Evolutionary conservation across 1,284 basidiomycete species (phyloP), one percentile per base, ranked within the genome.

Genomic region (Ganoderma leucocontextum): DNA sequence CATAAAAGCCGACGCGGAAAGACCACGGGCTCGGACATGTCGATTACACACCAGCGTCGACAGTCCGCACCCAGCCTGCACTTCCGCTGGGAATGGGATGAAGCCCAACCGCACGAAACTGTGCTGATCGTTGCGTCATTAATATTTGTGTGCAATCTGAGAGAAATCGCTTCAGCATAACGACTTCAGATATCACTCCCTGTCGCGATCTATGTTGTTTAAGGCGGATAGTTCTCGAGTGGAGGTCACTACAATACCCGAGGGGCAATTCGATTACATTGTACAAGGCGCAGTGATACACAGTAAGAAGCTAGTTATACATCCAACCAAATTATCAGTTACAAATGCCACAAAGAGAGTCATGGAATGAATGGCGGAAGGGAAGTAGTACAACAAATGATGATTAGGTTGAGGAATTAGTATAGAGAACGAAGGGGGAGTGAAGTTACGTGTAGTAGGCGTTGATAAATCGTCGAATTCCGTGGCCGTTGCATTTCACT

Each of bases 401-500:
- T 8, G n/a, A 58, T 58, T 36, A 36, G 10, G 10, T 58, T 19
- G 55, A 58, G 12, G 6, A 12, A 22, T 22, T 58, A 58, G 35
- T 3, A 19, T 58, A 58, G 7, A 35, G 29, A 19, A 55, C 33
- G 29, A 33, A 33, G 13, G 52, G 33, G 36, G n/a, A 6, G 19
- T 25, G n/a, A 58, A 38, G 19, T 58, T 19, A 58, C 55, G 8
- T 58, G 35, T 22, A 38, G 36, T 10, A 19, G 65, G 65, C 70
- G 62, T 68, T 33, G 59, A 57, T 22, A 13, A 19, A 36, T 39
- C 42, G 42, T 58, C 4, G 35, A 59, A 62, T 42, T 66, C 58
- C 64, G 38, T 68, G 58, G 53, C 52, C 60, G 47, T 55, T 65
- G 17, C 17, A 44, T 42, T 62, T 55, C 44, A 35, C 39, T 19